Evolutionary conservation across 352 stramenopile genomes (phyloP), one percentile per base, ranked within the genome.

Genomic region (Phytopythium montanum): DNA sequence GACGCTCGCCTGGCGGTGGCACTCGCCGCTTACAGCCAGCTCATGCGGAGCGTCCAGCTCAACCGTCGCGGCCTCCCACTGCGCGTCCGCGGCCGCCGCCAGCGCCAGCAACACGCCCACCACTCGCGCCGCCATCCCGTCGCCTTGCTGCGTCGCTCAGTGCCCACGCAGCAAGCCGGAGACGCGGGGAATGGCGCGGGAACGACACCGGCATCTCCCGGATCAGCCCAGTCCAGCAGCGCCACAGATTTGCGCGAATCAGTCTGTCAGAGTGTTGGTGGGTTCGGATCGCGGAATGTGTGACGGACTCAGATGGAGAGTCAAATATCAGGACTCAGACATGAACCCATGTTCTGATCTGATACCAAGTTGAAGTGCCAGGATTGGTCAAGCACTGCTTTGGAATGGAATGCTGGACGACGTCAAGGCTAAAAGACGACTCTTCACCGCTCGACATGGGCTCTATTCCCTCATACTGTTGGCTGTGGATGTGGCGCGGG

Each of bases 1-100:
- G 14, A 60, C n/a, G 33, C 59, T 74, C 44, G 33, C 26, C 25
- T 63, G 54, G 29, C 34, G 53, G 4, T 61, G 63, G 59, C 63
- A 70, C 36, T 66, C 38, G 51, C 29, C 28, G 44, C 29, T 21
- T 21, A 48, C 0, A 42, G 33, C 23, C 36, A 62, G 26, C 18
- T 33, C 14, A 36, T 54, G 25, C 14, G 39, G 5, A 39, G 39
- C 18, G 55, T 61, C 52, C 34, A 48, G 7, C 33, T 34, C 33
- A 16, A 49, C 7, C 12, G 52, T 49, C 13, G 52, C 52, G 4
- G 52, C 52, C 52, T 58, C 33, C 14, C 25, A 38, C 34, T 58
- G 52, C 52, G 25, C 52, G 52, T 16, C 23, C 21, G 25, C 13
- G 6, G 18, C 51, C n/a, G n/a, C 29, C 6, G 51, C 5, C 14